Base-by-base conservation (phyloP, 1,284 basidiomycete genomes). In the Ceratobasidium sp. region DNA sequence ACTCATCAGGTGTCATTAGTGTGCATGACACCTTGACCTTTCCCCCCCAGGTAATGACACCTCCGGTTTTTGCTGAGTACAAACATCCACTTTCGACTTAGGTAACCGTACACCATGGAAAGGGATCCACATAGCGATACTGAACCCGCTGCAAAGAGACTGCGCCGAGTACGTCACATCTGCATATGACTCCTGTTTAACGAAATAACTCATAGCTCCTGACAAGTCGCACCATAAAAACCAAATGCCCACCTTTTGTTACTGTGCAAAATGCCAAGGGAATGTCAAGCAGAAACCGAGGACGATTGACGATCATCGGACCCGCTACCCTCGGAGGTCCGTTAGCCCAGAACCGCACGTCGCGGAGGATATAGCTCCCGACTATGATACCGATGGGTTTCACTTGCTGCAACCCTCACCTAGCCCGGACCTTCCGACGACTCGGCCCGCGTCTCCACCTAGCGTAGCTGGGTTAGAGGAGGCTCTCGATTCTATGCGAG, bases 191-290 rank as follows among this genome's bases (percentile, higher is more conserved):
- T 51, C 6, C 48, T 51, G 19, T 9, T 51, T 51, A 51, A 4
- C 24, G 4, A 51, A 16, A 51, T 19, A 6, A 6, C 14, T 16
- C 5, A 51, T 58, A 34, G 14, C 27, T 34, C 31, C 29, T 13
- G 34, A 37, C 27, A 31, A 59, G 58, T 59, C 58, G 19, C 58
- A 59, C n/a, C 58, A 59, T 29, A 37, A 24, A 34, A 59, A 59
- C 16, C 58, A 59, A 29, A 16, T 59, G 39, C 58, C 13, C 19
- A 11, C 34, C 5, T 24, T 37, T 34, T 59, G 58, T 11, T 22
- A 39, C n/a, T 59, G 58, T 11, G 58, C 14, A n/a, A 37, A 22
- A 22, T 59, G 58, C 31, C 2, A 39, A 16, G 58, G 58, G 2
- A 37, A 39, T 22, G 37, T 59, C 19, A 59, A 59, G 16, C 58